Percentiles rank a stretch among this genome's conserved stretches.
Evolutionary conservation across 371 early-diverging fungal genomes (phyloP).

Genomic region (Mucor sp.): DNA sequence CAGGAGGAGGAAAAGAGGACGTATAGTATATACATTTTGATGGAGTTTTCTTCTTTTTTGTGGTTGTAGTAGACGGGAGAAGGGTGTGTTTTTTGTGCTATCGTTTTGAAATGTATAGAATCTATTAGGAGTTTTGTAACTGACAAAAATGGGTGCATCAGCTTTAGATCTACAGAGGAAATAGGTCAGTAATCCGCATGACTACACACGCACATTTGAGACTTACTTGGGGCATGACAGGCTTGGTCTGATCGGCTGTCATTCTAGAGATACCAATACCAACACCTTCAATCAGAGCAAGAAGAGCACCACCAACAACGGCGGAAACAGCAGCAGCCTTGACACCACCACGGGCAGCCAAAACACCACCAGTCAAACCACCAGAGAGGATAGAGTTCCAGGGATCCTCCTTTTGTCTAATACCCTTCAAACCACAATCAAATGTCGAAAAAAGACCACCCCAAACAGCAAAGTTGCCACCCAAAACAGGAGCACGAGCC

Average conservation of each 20-base stretch:
- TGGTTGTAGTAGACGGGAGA: not conserved
- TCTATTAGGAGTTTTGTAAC: not conserved
- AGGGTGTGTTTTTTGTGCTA: conserved; percentile 1
- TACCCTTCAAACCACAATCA: conserved; percentile 90
- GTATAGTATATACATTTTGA: conserved; percentile 16
- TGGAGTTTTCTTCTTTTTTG: not conserved
- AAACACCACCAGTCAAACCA: conserved; percentile 91
- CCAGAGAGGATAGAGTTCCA: conserved; percentile 94
- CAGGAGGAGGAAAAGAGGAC: not conserved
- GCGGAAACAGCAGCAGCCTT: conserved; percentile 85
- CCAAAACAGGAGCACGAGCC: conserved; percentile 92
- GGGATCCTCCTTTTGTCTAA: conserved; percentile 95
- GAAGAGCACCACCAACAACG: conserved; percentile 87
- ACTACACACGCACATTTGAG: not conserved
- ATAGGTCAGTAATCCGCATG: not conserved
- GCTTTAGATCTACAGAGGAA: conserved; percentile 5
- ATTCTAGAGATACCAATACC: conserved; percentile 74
- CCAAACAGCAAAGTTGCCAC: conserved; percentile 99
- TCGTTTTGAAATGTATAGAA: not conserved
- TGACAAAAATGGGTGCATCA: not conserved
- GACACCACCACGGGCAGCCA: conserved; percentile 92
- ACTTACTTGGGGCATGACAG: conserved; percentile 63
- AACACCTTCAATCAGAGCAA: conserved; percentile 95
- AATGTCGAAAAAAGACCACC: conserved; percentile 95
- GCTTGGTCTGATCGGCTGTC: conserved; percentile 61